Base-by-base conservation (phyloP, 2,329 filamentous ascomycete species). In the Botrytis medusae region DNA sequence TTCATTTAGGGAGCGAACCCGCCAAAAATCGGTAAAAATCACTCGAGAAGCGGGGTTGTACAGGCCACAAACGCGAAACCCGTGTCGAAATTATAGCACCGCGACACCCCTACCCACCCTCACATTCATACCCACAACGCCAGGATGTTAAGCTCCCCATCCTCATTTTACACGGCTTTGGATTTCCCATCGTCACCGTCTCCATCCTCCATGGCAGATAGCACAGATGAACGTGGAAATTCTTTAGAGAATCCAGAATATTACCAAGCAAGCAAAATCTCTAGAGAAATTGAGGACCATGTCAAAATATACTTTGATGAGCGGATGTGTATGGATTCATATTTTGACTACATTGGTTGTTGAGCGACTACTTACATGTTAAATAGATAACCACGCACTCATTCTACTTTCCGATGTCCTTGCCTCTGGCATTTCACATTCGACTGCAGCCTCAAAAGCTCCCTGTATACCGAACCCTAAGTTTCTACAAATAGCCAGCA, bases 401-500 rank as follows among this genome's bases (percentile, higher is more conserved):
- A 86, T 86, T 62, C 86, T 95, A 2, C 85, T 95, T 54, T 86
- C 87, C 42, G 89, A 87, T 78, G 84, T 91, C n/a, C 83, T 92
- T n/a, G 85, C 84, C 3, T 85, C 89, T 22, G 88, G 89, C 72
- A 79, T 79, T 4, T 80, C 72, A 60, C 79, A 67, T 82, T 82
- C 74, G 80, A 81, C 51, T 74, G 83, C 22, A 79, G 51, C 80
- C 78, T 12, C 81, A 78, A 54, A 75, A 79, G 84, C 89, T 0
- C 87, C 88, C 18, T 88, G 87, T 73, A 83, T 94, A 29, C 93
- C 95, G 1, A 89, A 92, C 3, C 86, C 92, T 0, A 88, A 89
- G 73, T 91, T 95, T 76, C 85, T 98, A 37, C 91, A 93, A 12
- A 85, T 98, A 14, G 87, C 94, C n/a, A 89, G 87, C 61, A 96